A percentile compares a stretch with the other conserved stretches of the same genome.
These are phyloP conservation scores for Nakataea oryzae DNA, from an alignment of 2,329 filamentous ascomycete genomes.

Conservation along the genomic window DNA sequence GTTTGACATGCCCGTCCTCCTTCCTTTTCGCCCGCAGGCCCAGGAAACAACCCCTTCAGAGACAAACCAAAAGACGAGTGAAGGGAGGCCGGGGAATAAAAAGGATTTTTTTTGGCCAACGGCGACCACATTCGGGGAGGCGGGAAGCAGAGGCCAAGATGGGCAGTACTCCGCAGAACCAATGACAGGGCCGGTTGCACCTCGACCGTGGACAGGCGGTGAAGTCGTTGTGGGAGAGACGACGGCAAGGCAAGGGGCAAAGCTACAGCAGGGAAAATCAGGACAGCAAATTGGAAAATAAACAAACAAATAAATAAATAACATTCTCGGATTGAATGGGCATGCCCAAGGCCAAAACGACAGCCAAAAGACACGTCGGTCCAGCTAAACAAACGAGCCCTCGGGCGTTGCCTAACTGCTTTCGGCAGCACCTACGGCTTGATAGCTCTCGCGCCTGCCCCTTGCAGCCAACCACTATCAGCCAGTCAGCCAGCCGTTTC, in stretches of 20 bases:
- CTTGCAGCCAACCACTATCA: neutral
- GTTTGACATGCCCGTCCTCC: too few relatives aligned
- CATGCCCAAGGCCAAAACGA: neutral
- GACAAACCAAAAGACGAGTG: neutral
- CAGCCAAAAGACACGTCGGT: neutral
- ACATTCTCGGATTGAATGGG: neutral
- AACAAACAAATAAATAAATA: neutral
- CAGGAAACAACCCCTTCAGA: neutral
- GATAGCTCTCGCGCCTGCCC: neutral
- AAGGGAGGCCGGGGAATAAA: neutral
- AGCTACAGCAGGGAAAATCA: too few relatives aligned
- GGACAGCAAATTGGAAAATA: too few relatives aligned
- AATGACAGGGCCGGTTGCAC: neutral
- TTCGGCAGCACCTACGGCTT: neutral
- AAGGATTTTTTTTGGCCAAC: neutral
- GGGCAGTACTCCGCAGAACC: neutral
- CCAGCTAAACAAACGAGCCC: neutral
- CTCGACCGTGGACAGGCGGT: neutral
- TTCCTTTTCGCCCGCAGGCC: neutral
- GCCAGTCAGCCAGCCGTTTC: neutral
- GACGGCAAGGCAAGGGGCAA: neutral
- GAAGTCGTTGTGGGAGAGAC: neutral
- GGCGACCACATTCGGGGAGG: neutral
- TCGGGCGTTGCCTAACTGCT: neutral
- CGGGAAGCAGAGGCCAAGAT: neutral